Base-by-base conservation (phyloP, 768 basidiomycete genomes). In the Naganishia kalamii region DNA sequence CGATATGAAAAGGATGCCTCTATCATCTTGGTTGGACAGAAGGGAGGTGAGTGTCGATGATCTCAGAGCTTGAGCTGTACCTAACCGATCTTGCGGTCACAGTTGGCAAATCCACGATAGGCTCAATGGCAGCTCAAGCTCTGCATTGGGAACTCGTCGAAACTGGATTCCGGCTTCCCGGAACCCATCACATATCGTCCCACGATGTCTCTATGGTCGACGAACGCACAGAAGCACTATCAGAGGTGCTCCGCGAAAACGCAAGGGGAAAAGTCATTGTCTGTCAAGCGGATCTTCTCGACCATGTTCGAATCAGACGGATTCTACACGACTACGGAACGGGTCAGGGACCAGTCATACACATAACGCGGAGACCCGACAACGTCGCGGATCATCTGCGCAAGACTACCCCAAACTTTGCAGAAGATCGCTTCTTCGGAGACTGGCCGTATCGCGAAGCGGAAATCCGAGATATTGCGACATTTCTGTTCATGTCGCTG, bases 31-130 rank as follows among this genome's bases (percentile, higher is more conserved):
- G 48, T 67, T 10, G 66, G 66, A 44, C 47, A 52, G 41, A 23
- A 50, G 2, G 66, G 66, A 3, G 60, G 66, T 67, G 32, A 59
- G 66, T 59, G 47, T 21, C 8, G 37, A 40, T 17, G 8, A 17
- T 40, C 8, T 49, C 10, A 49, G 8, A 21, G 7, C 47, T 21
- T 8, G 11, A 29, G 21, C 47, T 21, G 11, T 8, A 49, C 12
- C 50, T 51, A 15, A 35, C 13, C 6, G 11, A 4, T n/a, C 10
- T 27, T 51, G 6, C 6, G 11, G 40, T 61, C 17, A 3, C 52
- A 67, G 66, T 63, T 5, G 66, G 66, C 1, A 67, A 67, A 33
- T 67, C 66, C 10, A 67, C 66, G 17, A 32, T 67, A 30, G 60
- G 60, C 27, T 43, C 41, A 3, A 67, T 67, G 49, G 66, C 66